Conservation (phyloP, 495 filamentous ascomycete genomes). For the Friedmanniomyces endolithicus region DNA sequence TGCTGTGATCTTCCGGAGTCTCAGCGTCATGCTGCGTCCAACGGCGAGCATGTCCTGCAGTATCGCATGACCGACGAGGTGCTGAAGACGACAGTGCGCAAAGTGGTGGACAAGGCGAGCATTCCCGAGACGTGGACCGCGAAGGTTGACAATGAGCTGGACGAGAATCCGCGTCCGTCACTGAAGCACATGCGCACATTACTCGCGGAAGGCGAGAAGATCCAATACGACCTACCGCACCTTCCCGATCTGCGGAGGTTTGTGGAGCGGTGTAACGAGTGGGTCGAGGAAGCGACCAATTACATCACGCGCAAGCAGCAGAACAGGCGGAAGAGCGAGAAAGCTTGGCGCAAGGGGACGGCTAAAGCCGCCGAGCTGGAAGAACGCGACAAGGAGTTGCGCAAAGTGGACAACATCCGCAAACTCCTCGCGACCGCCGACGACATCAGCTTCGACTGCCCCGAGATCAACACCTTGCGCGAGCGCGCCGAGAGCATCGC, state of each 20-base stretch:
- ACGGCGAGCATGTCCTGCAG: constrained; percentile 37
- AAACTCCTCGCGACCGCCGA: constrained; percentile 75
- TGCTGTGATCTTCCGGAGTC: constrained; percentile 59
- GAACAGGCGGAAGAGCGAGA: constrained; percentile 94
- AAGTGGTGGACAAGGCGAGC: constrained; percentile 72
- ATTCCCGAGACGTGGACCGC: constrained; percentile 83
- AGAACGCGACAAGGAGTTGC: constrained; percentile 76
- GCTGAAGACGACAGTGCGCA: constrained; percentile 53
- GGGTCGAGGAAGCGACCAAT: constrained; percentile 94
- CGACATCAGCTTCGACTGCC: constrained; percentile 83
- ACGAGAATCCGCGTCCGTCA: constrained; percentile 69
- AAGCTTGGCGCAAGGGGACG: constrained; percentile 64
- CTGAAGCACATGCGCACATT: constrained; percentile 76
- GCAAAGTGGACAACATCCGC: constrained; percentile 80
- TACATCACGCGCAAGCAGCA: constrained; percentile 98
- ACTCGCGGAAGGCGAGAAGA: constrained; percentile 89
- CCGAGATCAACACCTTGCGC: constrained; percentile 75
- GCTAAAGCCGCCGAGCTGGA: constrained; percentile 71
- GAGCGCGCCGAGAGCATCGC: constrained; percentile 81
- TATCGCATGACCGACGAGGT: constrained; percentile 57
- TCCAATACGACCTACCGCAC: constrained; percentile 81
- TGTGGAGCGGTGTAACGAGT: constrained; percentile 91
- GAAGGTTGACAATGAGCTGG: constrained; percentile 72
- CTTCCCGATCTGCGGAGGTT: constrained; percentile 72
- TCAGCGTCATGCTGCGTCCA: constrained; percentile 35